Conservation (phyloP, 345 rosid genomes). For the Hirschfeldia incana region DNA sequence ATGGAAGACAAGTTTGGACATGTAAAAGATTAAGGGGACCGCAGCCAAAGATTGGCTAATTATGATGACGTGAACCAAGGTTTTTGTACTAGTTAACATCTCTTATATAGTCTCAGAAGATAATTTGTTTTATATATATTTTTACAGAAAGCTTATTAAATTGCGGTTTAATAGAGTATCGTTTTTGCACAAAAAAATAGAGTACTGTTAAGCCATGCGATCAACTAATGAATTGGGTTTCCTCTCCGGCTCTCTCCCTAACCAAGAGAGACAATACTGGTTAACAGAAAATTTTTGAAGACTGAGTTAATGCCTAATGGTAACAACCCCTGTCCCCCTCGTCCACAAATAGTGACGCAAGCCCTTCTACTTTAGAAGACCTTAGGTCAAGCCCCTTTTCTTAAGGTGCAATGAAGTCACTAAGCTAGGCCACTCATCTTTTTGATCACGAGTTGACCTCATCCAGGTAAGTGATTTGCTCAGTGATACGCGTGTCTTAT, state of each 20-base stretch:
- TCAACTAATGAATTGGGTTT: neutral
- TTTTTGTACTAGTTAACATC: neutral
- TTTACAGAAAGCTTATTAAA: too few species aligned
- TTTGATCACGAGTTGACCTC: too few species aligned
- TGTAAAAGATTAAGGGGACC: conserved; percentile 51
- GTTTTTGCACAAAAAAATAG: too few species aligned
- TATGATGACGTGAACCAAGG: neutral
- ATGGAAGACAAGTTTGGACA: conserved; percentile 41
- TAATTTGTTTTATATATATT: too few species aligned
- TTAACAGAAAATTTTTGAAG: neutral
- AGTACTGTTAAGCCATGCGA: neutral
- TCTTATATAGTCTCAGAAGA: too few species aligned
- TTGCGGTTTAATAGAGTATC: too few species aligned
- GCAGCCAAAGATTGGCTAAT: conserved; percentile 10
- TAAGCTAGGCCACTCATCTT: too few species aligned
- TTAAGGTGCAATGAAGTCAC: too few species aligned
- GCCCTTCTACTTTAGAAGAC: neutral
- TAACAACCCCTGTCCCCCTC: too few species aligned
- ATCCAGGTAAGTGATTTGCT: neutral
- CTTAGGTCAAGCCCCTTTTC: neutral
- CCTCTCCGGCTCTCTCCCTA: neutral
- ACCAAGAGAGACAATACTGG: neutral
- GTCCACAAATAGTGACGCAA: neutral
- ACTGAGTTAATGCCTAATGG: neutral
- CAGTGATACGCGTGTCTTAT: neutral